Evolutionary conservation across 192 early-diverging fungal species (phyloP).

Genomic region (Paraglomus occultum): DNA sequence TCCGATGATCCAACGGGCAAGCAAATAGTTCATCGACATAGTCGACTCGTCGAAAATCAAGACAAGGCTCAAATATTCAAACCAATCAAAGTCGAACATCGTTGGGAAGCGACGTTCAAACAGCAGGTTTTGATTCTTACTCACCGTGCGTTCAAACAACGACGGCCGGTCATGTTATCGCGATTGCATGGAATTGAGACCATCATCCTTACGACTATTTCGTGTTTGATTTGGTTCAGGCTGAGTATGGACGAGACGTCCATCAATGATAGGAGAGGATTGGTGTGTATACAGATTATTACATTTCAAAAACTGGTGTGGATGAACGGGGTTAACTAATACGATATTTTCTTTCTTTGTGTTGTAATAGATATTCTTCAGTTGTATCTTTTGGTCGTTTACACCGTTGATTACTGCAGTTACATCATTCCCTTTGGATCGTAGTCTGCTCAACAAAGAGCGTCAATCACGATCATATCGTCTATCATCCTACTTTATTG

Average conservation of each 20-base stretch:
- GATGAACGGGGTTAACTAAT: too few species aligned
- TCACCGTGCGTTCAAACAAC: conserved; percentile 17
- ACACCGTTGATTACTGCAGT: not conserved
- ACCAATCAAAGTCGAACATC: not conserved
- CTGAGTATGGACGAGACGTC: too few species aligned
- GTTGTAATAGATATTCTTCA: not conserved
- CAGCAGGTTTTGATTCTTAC: conserved; percentile 8
- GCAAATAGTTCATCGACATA: conserved; percentile 2
- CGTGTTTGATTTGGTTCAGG: too few species aligned
- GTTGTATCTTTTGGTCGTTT: conserved; percentile 17
- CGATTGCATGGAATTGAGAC: not conserved
- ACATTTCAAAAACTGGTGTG: too few species aligned
- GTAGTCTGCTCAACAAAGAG: conserved; percentile 9
- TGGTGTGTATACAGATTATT: too few species aligned
- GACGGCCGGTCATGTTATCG: conserved; percentile 6
- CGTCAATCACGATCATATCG: conserved; percentile 28
- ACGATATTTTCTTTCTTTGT: not conserved
- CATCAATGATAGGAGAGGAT: too few species aligned
- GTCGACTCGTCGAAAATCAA: not conserved
- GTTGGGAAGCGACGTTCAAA: conserved; percentile 19
- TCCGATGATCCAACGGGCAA: conserved; percentile 3
- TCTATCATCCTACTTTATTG: conserved; percentile 1
- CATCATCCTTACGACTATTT: too few species aligned
- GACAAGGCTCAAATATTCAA: not conserved
- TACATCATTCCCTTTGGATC: conserved; percentile 14